Evolutionary conservation across 257 asterid genomes (phyloP).

Genomic region (Osmanthus fragrans): DNA sequence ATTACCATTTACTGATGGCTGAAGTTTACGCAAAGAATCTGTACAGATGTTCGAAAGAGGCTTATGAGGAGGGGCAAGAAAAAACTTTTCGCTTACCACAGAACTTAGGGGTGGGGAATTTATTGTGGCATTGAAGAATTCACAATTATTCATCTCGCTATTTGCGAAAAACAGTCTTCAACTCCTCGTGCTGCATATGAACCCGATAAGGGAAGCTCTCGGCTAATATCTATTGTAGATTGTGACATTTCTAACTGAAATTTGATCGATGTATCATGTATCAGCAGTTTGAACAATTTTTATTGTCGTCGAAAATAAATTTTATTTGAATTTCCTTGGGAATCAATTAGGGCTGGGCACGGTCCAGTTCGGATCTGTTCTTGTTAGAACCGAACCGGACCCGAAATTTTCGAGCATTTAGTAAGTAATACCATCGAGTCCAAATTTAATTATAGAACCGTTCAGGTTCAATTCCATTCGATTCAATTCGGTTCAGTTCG

Average conservation of each 20-base stretch:
- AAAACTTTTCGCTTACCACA: constrained; percentile 7
- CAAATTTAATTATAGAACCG: too few relatives aligned
- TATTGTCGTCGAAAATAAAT: not conserved
- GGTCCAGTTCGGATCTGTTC: too few relatives aligned
- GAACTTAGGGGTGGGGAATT: constrained; percentile 1
- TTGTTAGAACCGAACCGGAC: too few relatives aligned
- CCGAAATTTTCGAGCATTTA: too few relatives aligned
- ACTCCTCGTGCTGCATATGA: constrained; percentile 15
- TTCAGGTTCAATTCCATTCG: too few relatives aligned
- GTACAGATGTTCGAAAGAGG: constrained; percentile 10
- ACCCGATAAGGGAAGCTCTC: constrained; percentile 8
- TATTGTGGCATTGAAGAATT: not conserved
- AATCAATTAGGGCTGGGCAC: too few relatives aligned
- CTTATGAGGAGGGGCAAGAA: constrained; percentile 14
- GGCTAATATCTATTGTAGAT: not conserved
- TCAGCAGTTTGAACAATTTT: not conserved
- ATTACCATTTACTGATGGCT: constrained; percentile 78
- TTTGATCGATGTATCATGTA: constrained; percentile 1
- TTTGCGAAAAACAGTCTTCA: constrained; percentile 6
- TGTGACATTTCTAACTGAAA: not conserved
- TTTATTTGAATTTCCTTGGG: constrained; percentile 4
- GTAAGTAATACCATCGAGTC: too few relatives aligned
- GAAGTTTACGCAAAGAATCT: not conserved
- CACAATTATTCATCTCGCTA: constrained; percentile 4
- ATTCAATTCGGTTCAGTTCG: too few relatives aligned